A percentile compares a stretch with the other conserved stretches of the same genome.
These are phyloP conservation scores for Cladorrhinum sp. DNA, from an alignment of 2,329 filamentous ascomycete species.

Conservation along the genomic window DNA sequence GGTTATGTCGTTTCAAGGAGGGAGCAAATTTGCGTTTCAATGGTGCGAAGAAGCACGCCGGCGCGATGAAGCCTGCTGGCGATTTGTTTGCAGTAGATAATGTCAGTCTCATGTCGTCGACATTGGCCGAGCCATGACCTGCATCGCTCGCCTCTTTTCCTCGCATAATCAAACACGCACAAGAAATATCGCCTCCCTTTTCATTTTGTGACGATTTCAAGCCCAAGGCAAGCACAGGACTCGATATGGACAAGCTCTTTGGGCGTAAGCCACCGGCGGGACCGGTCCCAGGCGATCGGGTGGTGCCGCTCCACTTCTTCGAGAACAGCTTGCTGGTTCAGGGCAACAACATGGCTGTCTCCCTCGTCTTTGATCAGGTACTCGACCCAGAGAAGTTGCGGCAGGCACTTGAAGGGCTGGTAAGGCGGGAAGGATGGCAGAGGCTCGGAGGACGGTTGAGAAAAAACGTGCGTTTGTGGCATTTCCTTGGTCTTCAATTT, in stretches of 20 bases:
- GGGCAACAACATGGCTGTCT: conserved; percentile 25
- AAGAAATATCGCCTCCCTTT: too few species aligned
- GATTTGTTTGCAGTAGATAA: background rate
- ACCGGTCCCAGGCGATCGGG: conserved; percentile 17
- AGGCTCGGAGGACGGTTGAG: conserved; percentile 26
- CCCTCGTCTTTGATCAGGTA: conserved; percentile 26
- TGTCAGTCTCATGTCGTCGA: background rate
- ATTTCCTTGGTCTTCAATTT: background rate
- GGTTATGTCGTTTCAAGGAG: background rate
- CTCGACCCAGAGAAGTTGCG: conserved; percentile 26
- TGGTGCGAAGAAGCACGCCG: too few species aligned
- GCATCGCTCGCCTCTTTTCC: background rate
- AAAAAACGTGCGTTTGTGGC: conserved; percentile 16
- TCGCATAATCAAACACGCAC: too few species aligned
- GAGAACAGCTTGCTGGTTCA: conserved; percentile 25
- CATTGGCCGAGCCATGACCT: background rate
- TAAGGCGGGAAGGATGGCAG: conserved; percentile 26
- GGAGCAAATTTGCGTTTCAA: background rate
- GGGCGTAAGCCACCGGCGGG: conserved; percentile 14
- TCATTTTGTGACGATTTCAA: background rate
- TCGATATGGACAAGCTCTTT: conserved; percentile 15
- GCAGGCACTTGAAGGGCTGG: conserved; percentile 23
- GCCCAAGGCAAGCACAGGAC: background rate
- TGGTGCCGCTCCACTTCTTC: conserved; percentile 26
- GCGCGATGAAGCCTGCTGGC: background rate